These are phyloP conservation scores for Lithospermum erythrorhizon DNA, from an alignment of 257 asterid species.

Conservation along the genomic window DNA sequence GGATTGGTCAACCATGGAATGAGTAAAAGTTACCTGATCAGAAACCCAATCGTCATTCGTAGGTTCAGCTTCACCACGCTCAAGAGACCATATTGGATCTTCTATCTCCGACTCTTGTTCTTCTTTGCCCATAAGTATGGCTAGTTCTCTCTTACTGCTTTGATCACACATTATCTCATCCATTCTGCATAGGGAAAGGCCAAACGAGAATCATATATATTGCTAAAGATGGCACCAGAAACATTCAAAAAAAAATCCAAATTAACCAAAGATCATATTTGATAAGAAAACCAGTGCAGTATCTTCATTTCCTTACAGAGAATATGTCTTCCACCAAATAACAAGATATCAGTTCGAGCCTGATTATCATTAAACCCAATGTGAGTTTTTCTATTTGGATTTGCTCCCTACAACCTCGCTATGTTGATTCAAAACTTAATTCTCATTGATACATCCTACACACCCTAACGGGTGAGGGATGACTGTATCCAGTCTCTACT, in stretches of 20 bases:
- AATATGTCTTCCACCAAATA: slow-evolving; percentile 17
- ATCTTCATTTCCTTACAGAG: slow-evolving; percentile 3
- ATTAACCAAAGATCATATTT: neutral
- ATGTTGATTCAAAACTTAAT: neutral
- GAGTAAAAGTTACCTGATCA: slow-evolving; percentile 43
- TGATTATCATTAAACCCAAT: too few relatives aligned
- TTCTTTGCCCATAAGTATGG: slow-evolving; percentile 37
- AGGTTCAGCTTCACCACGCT: slow-evolving; percentile 30
- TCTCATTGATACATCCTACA: slow-evolving; percentile 9
- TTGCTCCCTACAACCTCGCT: neutral
- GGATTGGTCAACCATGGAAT: slow-evolving; percentile 7
- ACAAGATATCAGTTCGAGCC: slow-evolving; percentile 2
- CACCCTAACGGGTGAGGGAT: neutral
- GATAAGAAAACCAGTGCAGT: neutral
- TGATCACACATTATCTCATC: slow-evolving; percentile 86
- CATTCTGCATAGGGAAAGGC: slow-evolving; percentile 49
- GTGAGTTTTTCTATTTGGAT: too few relatives aligned
- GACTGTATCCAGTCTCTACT: neutral
- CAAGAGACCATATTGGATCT: slow-evolving; percentile 26
- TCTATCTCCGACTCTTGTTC: slow-evolving; percentile 35
- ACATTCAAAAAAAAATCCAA: neutral
- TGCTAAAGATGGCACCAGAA: slow-evolving; percentile 3
- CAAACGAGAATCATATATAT: slow-evolving; percentile 9
- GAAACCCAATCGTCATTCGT: slow-evolving; percentile 31
- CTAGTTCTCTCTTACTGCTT: slow-evolving; percentile 62